Conservation (phyloP, 2,329 filamentous ascomycete species). For the Phialophora macrospora region DNA sequence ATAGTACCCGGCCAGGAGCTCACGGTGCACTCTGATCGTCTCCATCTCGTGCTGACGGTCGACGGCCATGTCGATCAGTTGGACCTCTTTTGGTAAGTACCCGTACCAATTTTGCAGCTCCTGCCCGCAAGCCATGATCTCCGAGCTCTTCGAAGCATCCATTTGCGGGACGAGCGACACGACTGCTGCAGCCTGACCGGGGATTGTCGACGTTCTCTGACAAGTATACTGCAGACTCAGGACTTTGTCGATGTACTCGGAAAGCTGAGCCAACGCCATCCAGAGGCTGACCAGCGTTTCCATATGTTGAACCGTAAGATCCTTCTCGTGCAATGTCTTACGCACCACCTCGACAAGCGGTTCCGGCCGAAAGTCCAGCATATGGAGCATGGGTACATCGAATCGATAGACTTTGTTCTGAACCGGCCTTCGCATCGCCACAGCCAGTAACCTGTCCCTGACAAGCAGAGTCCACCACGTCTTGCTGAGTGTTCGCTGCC, state of each 20-base stretch:
- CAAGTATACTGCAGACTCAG: slow-evolving; percentile 26
- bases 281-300: slow-evolving; percentile 18
- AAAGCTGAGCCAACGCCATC: slow-evolving; percentile 28
- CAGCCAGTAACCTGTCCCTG: slow-evolving; percentile 85
- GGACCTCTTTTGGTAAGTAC: slow-evolving; percentile 21
- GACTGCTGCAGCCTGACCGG: slow-evolving; percentile 5
- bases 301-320: slow-evolving; percentile 1
- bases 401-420: slow-evolving; percentile 92
- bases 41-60: background rate
- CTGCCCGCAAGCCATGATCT: slow-evolving; percentile 23
- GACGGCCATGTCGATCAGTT: background rate
- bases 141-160: slow-evolving; percentile 4
- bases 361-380: slow-evolving; percentile 81
- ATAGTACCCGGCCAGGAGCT: slow-evolving; percentile 26
- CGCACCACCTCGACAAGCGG: slow-evolving; percentile 49
- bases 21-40: slow-evolving; percentile 23
- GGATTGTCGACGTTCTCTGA: slow-evolving; percentile 6
- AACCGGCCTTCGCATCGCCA: slow-evolving; percentile 91
- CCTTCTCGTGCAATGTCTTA: slow-evolving; percentile 5
- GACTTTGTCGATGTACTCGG: slow-evolving; percentile 28
- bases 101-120: slow-evolving; percentile 30
- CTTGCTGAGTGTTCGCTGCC: slow-evolving; percentile 85
- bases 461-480: slow-evolving; percentile 99
- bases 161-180: slow-evolving; percentile 23
- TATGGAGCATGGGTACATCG: slow-evolving; percentile 85